These are phyloP conservation scores for Rhodotorula graminis DNA, from an alignment of 768 basidiomycete species.

Conservation along the genomic window DNA sequence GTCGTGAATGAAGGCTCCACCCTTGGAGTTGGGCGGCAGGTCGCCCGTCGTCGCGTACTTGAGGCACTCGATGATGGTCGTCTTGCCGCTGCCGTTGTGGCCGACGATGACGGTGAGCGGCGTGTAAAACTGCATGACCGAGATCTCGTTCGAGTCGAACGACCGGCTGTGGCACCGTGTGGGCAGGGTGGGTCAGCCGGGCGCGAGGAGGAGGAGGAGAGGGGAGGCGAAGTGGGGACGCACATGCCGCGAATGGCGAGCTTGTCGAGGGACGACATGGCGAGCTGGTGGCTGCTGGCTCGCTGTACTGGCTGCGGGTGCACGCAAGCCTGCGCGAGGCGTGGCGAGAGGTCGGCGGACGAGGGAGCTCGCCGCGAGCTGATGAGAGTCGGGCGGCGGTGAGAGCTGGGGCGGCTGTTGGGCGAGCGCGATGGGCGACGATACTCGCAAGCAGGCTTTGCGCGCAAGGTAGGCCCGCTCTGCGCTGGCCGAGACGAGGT, in stretches of 20 bases:
- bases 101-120: constrained; percentile 98
- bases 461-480: too few relatives aligned
- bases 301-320: neutral
- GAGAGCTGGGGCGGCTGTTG: too few relatives aligned
- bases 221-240: neutral
- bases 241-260: constrained; percentile 40
- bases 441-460: too few relatives aligned
- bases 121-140: constrained; percentile 92
- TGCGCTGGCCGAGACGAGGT: too few relatives aligned
- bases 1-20: constrained; percentile 97
- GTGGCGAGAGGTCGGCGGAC: too few relatives aligned
- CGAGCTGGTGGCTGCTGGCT: neutral
- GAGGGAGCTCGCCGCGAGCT: too few relatives aligned
- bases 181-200: neutral
- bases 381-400: too few relatives aligned
- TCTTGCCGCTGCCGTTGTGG: constrained; percentile 97
- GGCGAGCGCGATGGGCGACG: too few relatives aligned
- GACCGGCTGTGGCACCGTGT: constrained; percentile 65
- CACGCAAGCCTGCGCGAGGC: neutral
- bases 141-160: constrained; percentile 90
- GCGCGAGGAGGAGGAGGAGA: too few relatives aligned
- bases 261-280: constrained; percentile 38
- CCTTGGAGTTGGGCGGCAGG: constrained; percentile 92
- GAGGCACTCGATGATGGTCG: constrained; percentile 98
- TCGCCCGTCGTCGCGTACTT: constrained; percentile 99